Percentiles rank a stretch among this genome's conserved stretches.
Conservation (phyloP, 805 yeast genomes). For the Candida patagonica region DNA sequence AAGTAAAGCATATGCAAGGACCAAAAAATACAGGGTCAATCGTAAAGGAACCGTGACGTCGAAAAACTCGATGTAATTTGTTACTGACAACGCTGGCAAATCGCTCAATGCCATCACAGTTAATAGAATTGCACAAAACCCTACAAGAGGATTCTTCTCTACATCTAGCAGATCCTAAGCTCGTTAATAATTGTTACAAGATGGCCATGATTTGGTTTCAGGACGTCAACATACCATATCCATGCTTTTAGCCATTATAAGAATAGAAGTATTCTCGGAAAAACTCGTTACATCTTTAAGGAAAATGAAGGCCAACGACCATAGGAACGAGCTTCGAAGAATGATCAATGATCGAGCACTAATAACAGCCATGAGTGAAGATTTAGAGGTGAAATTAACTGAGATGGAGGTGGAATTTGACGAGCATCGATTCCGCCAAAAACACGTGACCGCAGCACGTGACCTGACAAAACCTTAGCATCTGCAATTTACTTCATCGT, state of each 20-base stretch:
- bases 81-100: conserved; percentile 18
- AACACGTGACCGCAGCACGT: too few relatives aligned
- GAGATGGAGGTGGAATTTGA: too few relatives aligned
- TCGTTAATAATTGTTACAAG: background rate
- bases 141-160: conserved; percentile 20
- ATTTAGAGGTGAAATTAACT: too few relatives aligned
- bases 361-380: conserved; percentile 12
- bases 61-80: conserved; percentile 17
- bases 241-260: conserved; percentile 21
- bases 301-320: conserved; percentile 23
- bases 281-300: conserved; percentile 21
- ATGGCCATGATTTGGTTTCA: too few relatives aligned
- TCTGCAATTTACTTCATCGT: too few relatives aligned
- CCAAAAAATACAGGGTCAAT: conserved; percentile 19
- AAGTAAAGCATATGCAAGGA: conserved; percentile 19
- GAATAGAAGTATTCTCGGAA: conserved; percentile 19
- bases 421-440: too few relatives aligned
- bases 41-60: conserved; percentile 24
- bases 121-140: conserved; percentile 22
- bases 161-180: conserved; percentile 12
- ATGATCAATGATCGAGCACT: conserved; percentile 17
- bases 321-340: conserved; percentile 18
- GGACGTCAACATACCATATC: conserved; percentile 15
- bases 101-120: conserved; percentile 22
- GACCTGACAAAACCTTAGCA: too few relatives aligned